Base-by-base conservation (phyloP, 805 yeast species). In the Kluyveromyces nonfermentans region DNA sequence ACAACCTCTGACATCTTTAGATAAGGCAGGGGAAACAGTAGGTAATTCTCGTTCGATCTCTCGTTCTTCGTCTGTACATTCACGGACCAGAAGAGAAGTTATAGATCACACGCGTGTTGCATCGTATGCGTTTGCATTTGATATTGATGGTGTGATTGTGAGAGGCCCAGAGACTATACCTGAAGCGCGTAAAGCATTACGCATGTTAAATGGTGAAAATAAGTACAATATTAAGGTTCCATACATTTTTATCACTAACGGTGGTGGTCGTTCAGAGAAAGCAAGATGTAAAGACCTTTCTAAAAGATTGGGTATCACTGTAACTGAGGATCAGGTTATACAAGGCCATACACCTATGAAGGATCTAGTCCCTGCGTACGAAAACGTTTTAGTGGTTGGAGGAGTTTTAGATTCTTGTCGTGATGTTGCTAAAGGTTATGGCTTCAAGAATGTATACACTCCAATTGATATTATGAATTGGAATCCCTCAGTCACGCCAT, bases 271-370 rank as follows among this genome's bases (percentile, higher is more conserved):
- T 56, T 82, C 86, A 7, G 96, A 87, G 62, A 59, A 68, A 44
- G 80, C 75, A 8, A 72, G 96, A 53, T 83, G 90, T 40, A 74
- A 72, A 44, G 93, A 85, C 51, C 70, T 87, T 56, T 69, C 80
- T 35, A 70, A 72, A 45, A 68, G 86, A 50, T 70, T 87, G 49
- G 75, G 71, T 17, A 65, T 76, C 33, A 73, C 73, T 33, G 77
- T 87, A 46, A 74, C 81, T 10, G 78, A 78, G 36, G 86, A 79
- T 43, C 96, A 87, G 67, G 83, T 87, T 46, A 83, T 87, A 54
- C 96, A 87, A 64, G 95, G 95, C 48, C 95, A 87, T 64, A 87
- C 96, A 1, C 96, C 96, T 30, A 87, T 87, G 93, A 80, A 77
- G 53, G 94, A 85, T 56, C 71, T 86, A 57, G 84, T 81, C 12